These are phyloP conservation scores for Cladophialophora carrionii DNA, from an alignment of 2,329 filamentous ascomycete genomes.

Conservation along the genomic window DNA sequence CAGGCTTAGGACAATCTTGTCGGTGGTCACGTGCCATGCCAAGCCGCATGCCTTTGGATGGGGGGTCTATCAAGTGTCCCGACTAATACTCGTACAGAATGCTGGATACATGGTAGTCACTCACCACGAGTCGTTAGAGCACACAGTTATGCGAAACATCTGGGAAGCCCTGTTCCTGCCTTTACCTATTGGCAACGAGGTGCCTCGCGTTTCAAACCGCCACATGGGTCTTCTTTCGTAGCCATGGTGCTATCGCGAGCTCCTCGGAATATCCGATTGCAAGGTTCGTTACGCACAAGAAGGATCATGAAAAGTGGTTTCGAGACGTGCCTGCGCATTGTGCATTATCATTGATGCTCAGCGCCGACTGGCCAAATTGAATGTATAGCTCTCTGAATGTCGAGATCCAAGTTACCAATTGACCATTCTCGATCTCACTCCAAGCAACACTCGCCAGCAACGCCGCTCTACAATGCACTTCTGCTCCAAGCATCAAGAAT, in stretches of 20 bases:
- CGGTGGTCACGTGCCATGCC: not conserved
- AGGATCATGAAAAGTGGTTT: not conserved
- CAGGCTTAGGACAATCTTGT: not conserved
- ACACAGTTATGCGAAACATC: too few relatives aligned
- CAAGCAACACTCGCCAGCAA: too few relatives aligned
- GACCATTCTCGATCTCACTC: too few relatives aligned
- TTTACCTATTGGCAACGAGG: constrained; percentile 45
- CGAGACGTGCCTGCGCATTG: not conserved
- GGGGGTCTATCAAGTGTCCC: not conserved
- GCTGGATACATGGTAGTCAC: too few relatives aligned
- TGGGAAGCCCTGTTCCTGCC: too few relatives aligned
- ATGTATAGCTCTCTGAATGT: not conserved
- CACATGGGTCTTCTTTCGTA: not conserved
- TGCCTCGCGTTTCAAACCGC: not conserved
- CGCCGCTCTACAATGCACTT: not conserved
- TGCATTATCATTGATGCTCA: not conserved
- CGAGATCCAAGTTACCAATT: not conserved
- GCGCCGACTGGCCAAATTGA: not conserved
- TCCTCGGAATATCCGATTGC: not conserved
- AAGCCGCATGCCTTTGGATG: not conserved
- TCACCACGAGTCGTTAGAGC: too few relatives aligned
- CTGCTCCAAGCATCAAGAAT: not conserved
- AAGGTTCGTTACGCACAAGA: not conserved
- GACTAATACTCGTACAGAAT: too few relatives aligned
- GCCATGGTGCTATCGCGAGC: not conserved